phyloP scores from a whole-genome alignment of 345 rosid genomes.

The Euphorbia pulcherrima region DNA sequence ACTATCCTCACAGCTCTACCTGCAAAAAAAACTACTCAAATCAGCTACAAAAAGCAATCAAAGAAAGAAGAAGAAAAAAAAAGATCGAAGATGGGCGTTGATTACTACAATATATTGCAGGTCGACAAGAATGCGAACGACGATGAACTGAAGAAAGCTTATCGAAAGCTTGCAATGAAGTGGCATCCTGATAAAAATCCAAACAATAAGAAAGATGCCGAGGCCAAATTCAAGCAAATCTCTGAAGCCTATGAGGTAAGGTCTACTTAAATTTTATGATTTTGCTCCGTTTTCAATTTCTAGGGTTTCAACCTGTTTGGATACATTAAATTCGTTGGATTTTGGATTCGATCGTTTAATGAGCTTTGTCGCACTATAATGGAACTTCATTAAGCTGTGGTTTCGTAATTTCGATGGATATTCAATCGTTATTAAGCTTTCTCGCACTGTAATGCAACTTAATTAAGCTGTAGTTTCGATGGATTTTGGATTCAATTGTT shows the following conservation, averaged over 20 bases:
- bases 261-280: background rate
- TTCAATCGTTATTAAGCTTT: no score
- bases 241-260: slow-evolving; percentile 81
- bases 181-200: slow-evolving; percentile 98
- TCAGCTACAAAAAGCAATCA: background rate
- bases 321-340: no score
- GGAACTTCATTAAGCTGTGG: no score
- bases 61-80: slow-evolving; percentile 4
- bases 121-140: slow-evolving; percentile 64
- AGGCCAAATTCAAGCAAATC: slow-evolving; percentile 81
- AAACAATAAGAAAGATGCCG: slow-evolving; percentile 68
- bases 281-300: no score
- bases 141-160: slow-evolving; percentile 80
- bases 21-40: background rate
- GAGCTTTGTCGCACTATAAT: no score
- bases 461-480: no score
- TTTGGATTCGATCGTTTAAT: no score
- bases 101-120: slow-evolving; percentile 54
- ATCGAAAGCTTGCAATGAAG: slow-evolving; percentile 82
- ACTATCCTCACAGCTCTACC: background rate
- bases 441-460: no score
- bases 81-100: slow-evolving; percentile 37
- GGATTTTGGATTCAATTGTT: no score
- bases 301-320: no score
- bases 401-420: no score